Evolutionary conservation across 1,284 basidiomycete species (phyloP), one percentile per base, ranked within the genome.

Genomic region (Microstroma glucosiphilum): DNA sequence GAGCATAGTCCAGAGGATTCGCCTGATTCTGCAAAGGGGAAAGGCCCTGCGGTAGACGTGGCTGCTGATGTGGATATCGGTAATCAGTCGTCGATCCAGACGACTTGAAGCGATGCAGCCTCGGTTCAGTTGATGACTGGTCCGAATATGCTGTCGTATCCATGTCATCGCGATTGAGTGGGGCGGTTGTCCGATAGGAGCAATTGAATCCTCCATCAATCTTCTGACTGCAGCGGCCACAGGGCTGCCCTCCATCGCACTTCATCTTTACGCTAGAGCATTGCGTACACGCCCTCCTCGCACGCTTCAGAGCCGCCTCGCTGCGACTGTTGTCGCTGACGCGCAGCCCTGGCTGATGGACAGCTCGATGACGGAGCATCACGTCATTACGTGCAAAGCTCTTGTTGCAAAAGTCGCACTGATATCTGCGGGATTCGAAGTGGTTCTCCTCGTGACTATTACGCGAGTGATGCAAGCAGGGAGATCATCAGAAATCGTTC

Each of bases 211-310:
- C 43, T 48, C 43, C 43, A 12, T 48, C 43, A 12, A 21, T 4
- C 43, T 48, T 48, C 15, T 17, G 17, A 12, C 43, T 4, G 12
- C 43, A 48, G 15, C 43, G 43, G 15, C 21, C 43, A 21, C 43
- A 48, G 13, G 43, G 43, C 43, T n/a, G 21, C 6, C 21, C 21
- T 17, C 43, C 43, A 21, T 48, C 43, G 43, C 43, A 48, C 43
- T 48, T 48, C 43, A 48, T 48, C 43, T 48, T 48, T 17, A 48
- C 21, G 43, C 17, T 21, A 12, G 43, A 48, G 43, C 43, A 48
- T 12, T 48, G 43, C 43, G 17, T 48, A 21, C 43, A 48, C 6
- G 43, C 43, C 13, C 17, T 48, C 13, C 43, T 48, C 17, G 43
- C 43, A 48, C 43, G 43, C 21, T 48, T 48, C 17, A 48, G 43